A percentile compares a stretch with the other conserved stretches of the same genome.
These are phyloP conservation scores for Rhododendron vialii DNA, from an alignment of 148 eudicot species.

Conservation along the genomic window DNA sequence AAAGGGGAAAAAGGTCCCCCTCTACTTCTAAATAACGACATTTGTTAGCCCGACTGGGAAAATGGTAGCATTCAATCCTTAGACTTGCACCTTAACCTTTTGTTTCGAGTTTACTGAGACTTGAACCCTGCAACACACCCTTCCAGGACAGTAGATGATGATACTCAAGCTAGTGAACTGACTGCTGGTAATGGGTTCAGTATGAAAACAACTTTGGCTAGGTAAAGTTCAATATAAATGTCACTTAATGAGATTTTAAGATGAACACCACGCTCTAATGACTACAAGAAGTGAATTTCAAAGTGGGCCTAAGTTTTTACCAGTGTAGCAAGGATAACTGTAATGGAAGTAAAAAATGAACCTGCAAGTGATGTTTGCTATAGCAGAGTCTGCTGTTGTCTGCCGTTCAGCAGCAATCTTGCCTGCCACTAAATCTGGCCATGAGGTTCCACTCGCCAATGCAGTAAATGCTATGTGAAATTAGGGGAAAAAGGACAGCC, in stretches of 20 bases:
- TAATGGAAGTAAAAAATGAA: slow-evolving; percentile 4
- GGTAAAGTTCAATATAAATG: neutral
- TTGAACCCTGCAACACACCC: neutral
- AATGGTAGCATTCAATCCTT: neutral
- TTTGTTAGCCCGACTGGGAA: neutral
- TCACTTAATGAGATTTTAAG: neutral
- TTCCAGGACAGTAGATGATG: neutral
- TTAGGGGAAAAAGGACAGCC: too few species aligned
- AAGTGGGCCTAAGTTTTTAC: neutral
- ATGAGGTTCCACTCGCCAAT: slow-evolving; percentile 85
- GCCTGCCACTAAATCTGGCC: slow-evolving; percentile 97
- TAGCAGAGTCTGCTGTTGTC: slow-evolving; percentile 91
- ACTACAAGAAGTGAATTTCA: neutral
- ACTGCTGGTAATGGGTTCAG: neutral
- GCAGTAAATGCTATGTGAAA: slow-evolving; percentile 59
- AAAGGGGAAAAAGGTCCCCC: neutral
- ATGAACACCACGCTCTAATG: neutral
- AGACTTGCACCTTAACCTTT: neutral
- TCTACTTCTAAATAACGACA: neutral
- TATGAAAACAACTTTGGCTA: neutral
- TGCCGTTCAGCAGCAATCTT: slow-evolving; percentile 93
- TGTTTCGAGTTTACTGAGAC: neutral
- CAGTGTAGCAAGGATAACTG: neutral
- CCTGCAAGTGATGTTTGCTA: slow-evolving; percentile 90
- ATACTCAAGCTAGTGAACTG: neutral